Base-by-base conservation (phyloP, 2,329 filamentous ascomycete species). In the Sporothrix brasiliensis region DNA sequence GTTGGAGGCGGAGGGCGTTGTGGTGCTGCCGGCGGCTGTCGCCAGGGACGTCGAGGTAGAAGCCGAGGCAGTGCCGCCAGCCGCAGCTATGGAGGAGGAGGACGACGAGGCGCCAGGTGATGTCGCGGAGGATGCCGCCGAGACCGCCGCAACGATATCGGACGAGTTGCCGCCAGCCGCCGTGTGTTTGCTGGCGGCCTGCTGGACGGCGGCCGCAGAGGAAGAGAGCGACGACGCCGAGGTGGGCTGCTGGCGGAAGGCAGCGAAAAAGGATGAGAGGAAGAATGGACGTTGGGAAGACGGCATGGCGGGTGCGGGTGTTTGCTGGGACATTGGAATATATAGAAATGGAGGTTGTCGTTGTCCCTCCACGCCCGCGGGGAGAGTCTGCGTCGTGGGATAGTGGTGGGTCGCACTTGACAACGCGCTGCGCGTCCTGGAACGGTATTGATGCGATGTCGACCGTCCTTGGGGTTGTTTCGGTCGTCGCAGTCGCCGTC, bases 261-360 rank as follows among this genome's bases (percentile, higher is more conserved):
- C 83, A 77, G 84, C 83, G 77, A 87, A 81, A 79, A 87, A 86
- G 75, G 83, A 84, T 61, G 85, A 85, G 75, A 87, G 83, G 79
- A 87, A 86, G 77, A 83, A 86, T 61, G 85, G 84, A 66, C 84
- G 83, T 75, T 86, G 84, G 0, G 71, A 72, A 49, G 84, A 84
- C 63, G 84, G 82, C 84, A 86, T 86, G 68, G 49, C 77, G 73
- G 67, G 21, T n/a, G 41, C 6, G 39, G 44, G 34, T 39, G 21
- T n/a, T 14, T 16, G n/a, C 39, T 63, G 58, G 39, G 58, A 27
- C 39, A 63, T 63, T 9, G 21, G 13, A 3, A 27, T 27, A 4
- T 13, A 30, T 5, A 14, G 27, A 11, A 47, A 19, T 24, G 14
- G 2, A 19, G 34, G 6, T 5, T 13, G 39, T 21, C 9, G 39